A percentile compares a stretch with the other conserved stretches of the same genome.
phyloP scores from a whole-genome alignment of 352 stramenopile genomes.

The Phytophthora citrophthora region DNA sequence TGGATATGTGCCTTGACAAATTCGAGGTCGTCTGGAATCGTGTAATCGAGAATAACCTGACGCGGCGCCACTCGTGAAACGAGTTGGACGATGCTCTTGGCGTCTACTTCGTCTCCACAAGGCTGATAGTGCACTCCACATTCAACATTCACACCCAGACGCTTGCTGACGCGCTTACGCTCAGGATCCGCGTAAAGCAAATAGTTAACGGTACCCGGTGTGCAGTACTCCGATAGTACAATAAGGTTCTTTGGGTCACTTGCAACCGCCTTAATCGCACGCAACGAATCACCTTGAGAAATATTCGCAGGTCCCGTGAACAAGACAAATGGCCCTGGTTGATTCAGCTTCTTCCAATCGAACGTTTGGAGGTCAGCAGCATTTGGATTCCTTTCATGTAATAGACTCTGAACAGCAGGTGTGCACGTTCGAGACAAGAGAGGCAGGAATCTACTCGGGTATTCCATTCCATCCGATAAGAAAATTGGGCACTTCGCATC shows the following conservation, averaged over 20 bases:
- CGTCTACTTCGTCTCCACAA: slow-evolving; percentile 84
- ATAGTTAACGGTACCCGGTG: slow-evolving; percentile 82
- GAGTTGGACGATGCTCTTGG: slow-evolving; percentile 85
- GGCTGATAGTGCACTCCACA: slow-evolving; percentile 89
- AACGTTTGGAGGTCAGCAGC: slow-evolving; percentile 51
- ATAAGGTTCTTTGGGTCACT: slow-evolving; percentile 84
- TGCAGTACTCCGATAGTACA: slow-evolving; percentile 86
- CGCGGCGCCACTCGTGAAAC: slow-evolving; percentile 57
- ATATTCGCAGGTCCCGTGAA: slow-evolving; percentile 85
- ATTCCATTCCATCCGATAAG: slow-evolving; percentile 68
- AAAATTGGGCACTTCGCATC: slow-evolving; percentile 62
- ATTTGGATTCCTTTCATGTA: slow-evolving; percentile 32
- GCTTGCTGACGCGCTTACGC: slow-evolving; percentile 73
- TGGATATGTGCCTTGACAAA: slow-evolving; percentile 70
- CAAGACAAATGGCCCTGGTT: slow-evolving; percentile 74
- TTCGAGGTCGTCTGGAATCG: slow-evolving; percentile 58
- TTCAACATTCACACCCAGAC: slow-evolving; percentile 64
- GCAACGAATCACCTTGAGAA: slow-evolving; percentile 69
- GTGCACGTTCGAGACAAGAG: slow-evolving; percentile 72
- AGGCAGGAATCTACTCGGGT: slow-evolving; percentile 62
- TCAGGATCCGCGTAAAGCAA: slow-evolving; percentile 80
- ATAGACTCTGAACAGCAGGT: slow-evolving; percentile 38
- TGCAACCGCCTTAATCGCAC: slow-evolving; percentile 65
- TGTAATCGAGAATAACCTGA: slow-evolving; percentile 76
- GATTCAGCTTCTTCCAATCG: slow-evolving; percentile 73